Evolutionary conservation across 2,329 filamentous ascomycete species (phyloP).

Genomic region (Emericellopsis cladophorae): DNA sequence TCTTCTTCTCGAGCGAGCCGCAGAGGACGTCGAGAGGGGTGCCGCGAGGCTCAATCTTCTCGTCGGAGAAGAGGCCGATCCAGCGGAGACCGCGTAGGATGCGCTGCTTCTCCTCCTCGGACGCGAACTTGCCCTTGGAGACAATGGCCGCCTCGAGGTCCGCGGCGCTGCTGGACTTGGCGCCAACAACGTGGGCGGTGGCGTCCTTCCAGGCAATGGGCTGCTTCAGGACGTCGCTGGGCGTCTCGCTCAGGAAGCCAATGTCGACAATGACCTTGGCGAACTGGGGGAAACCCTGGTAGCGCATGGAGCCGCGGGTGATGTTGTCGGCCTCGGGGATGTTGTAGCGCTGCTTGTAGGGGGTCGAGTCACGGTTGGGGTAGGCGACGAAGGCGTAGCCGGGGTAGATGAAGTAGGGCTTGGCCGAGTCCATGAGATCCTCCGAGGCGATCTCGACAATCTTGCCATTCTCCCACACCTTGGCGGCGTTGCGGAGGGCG

Average conservation of each 20-base stretch:
- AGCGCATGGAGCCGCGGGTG: slow-evolving; percentile 56
- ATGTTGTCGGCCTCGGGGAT: slow-evolving; percentile 91
- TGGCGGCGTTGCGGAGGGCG: slow-evolving; percentile 75
- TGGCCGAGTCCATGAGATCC: slow-evolving; percentile 76
- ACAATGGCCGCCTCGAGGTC: slow-evolving; percentile 64
- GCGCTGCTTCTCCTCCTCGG: slow-evolving; percentile 54
- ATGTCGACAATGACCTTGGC: slow-evolving; percentile 79
- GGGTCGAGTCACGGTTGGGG: slow-evolving; percentile 81
- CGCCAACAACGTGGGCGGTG: slow-evolving; percentile 62
- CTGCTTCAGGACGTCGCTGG: slow-evolving; percentile 50
- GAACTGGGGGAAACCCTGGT: slow-evolving; percentile 83
- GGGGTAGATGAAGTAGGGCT: slow-evolving; percentile 84
- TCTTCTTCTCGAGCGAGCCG: slow-evolving; percentile 80
- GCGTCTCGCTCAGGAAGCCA: slow-evolving; percentile 70
- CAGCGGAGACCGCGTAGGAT: slow-evolving; percentile 63
- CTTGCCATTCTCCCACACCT: slow-evolving; percentile 70
- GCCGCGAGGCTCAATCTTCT: slow-evolving; percentile 55
- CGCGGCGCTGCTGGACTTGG: slow-evolving; percentile 49
- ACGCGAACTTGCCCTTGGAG: slow-evolving; percentile 61
- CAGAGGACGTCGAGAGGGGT: slow-evolving; percentile 88
- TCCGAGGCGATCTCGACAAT: slow-evolving; percentile 46
- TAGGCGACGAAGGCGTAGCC: slow-evolving; percentile 86
- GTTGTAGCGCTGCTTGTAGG: slow-evolving; percentile 77
- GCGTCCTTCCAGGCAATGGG: slow-evolving; percentile 74
- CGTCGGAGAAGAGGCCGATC: slow-evolving; percentile 55